Evolutionary conservation across 352 stramenopile genomes (phyloP).

Genomic region (Pythium myriotylum): DNA sequence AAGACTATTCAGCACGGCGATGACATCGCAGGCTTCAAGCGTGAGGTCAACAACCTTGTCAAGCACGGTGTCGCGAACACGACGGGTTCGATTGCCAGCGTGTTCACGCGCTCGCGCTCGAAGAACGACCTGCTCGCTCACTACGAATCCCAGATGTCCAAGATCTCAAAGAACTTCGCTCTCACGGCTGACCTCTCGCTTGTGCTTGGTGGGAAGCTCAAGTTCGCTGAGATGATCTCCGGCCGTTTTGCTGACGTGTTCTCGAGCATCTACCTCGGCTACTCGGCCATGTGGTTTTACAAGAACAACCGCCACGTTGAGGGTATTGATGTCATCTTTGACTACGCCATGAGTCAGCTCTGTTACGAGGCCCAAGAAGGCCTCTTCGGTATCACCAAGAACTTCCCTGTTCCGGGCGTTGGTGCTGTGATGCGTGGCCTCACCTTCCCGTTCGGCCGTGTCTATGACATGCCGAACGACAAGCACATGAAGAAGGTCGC

Average conservation of each 20-base stretch:
- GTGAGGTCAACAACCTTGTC: slow-evolving; percentile 94
- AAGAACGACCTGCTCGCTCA: slow-evolving; percentile 93
- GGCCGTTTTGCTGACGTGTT: slow-evolving; percentile 97
- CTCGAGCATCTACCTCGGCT: slow-evolving; percentile 97
- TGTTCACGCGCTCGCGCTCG: slow-evolving; percentile 91
- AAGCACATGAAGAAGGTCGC: slow-evolving; percentile 75
- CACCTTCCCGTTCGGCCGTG: slow-evolving; percentile 95
- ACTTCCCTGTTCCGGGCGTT: slow-evolving; percentile 95
- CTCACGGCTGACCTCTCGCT: slow-evolving; percentile 95
- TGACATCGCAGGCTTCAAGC: slow-evolving; percentile 93
- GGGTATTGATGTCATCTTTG: slow-evolving; percentile 94
- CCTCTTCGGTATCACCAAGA: slow-evolving; percentile 94
- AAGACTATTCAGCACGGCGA: slow-evolving; percentile 95
- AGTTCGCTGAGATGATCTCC: slow-evolving; percentile 98
- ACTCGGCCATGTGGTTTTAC: slow-evolving; percentile 97
- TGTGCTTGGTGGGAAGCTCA: slow-evolving; percentile 96
- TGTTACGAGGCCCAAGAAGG: slow-evolving; percentile 96
- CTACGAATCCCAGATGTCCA: slow-evolving; percentile 97
- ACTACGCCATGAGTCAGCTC: slow-evolving; percentile 97
- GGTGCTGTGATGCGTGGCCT: slow-evolving; percentile 93
- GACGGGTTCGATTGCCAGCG: slow-evolving; percentile 83
- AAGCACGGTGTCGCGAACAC: slow-evolving; percentile 94
- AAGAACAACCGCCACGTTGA: slow-evolving; percentile 93
- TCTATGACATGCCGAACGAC: slow-evolving; percentile 92
- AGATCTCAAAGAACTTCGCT: slow-evolving; percentile 97